Evolutionary conservation across 345 rosid genomes (phyloP).

Genomic region (Salix udensis): DNA sequence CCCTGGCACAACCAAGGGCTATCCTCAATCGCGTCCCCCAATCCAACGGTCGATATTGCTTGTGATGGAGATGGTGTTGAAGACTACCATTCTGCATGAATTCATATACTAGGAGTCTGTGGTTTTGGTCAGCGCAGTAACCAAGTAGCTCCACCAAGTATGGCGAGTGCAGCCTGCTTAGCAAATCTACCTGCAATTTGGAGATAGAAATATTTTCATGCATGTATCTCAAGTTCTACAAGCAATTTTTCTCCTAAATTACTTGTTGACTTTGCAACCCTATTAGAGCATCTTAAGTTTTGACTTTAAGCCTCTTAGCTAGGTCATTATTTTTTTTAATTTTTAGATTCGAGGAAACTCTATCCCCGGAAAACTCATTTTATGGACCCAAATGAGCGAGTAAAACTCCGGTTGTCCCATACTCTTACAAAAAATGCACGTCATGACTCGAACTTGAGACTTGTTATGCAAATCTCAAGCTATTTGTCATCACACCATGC

Average conservation of each 20-base stretch:
- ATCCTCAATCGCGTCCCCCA: constrained; percentile 77
- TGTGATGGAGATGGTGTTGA: constrained; percentile 54
- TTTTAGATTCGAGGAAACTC: too few species aligned
- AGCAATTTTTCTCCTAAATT: neutral
- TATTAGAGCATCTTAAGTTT: neutral
- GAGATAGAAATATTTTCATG: neutral
- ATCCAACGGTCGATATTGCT: constrained; percentile 38
- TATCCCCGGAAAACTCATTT: too few species aligned
- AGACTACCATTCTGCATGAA: constrained; percentile 75
- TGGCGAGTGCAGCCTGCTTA: constrained; percentile 74
- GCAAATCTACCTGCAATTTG: constrained; percentile 69
- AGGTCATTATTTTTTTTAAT: too few species aligned
- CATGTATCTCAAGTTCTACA: neutral
- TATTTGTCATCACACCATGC: too few species aligned
- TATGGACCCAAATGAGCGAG: too few species aligned
- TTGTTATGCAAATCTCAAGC: too few species aligned
- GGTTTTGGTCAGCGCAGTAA: constrained; percentile 88
- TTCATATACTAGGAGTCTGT: constrained; percentile 67
- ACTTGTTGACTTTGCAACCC: constrained; percentile 6
- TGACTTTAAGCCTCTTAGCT: neutral
- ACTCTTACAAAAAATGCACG: too few species aligned
- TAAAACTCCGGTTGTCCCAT: too few species aligned
- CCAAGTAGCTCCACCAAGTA: constrained; percentile 81
- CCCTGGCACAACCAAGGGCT: constrained; percentile 81
- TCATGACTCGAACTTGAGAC: too few species aligned